Evolutionary conservation across 345 rosid genomes (phyloP).

Genomic region (Sisymbrium irio): DNA sequence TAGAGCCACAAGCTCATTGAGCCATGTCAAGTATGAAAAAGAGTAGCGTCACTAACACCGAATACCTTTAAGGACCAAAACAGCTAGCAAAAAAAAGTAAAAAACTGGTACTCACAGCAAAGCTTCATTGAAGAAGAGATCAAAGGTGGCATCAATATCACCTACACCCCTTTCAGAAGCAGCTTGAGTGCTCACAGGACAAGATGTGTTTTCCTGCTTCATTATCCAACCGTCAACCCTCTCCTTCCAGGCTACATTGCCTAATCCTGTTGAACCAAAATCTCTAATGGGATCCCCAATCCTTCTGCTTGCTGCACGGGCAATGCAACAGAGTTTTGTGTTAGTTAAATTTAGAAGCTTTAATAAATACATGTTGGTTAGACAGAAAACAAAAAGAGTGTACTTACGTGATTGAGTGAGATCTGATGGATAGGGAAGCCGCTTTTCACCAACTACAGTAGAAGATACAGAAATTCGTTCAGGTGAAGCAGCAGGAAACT

Average conservation of each 20-base stretch:
- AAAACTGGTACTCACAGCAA: conserved; percentile 56
- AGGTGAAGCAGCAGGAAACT: conserved; percentile 95
- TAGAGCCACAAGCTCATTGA: no score
- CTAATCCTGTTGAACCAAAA: conserved; percentile 31
- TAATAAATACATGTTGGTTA: background rate
- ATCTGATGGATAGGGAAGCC: conserved; percentile 51
- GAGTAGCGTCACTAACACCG: no score
- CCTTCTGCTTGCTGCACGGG: conserved; percentile 60
- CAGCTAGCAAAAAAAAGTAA: background rate
- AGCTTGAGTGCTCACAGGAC: conserved; percentile 75
- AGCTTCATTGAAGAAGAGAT: conserved; percentile 80
- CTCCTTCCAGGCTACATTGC: conserved; percentile 89
- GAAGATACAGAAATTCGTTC: conserved; percentile 85
- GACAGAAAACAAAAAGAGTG: conserved; percentile 16
- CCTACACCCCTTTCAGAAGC: conserved; percentile 89
- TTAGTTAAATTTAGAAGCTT: background rate
- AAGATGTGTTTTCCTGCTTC: conserved; percentile 90
- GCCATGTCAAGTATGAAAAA: no score
- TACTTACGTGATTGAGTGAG: conserved; percentile 57
- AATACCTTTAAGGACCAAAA: background rate
- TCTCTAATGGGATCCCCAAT: conserved; percentile 50
- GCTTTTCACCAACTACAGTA: conserved; percentile 63
- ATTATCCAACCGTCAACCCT: conserved; percentile 96
- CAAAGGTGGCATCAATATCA: conserved; percentile 88
- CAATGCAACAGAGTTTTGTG: background rate